A percentile compares a stretch with the other conserved stretches of the same genome.
Conservation (phyloP, 2,329 filamentous ascomycete species). For the Penicillium fuscoglaucum region DNA sequence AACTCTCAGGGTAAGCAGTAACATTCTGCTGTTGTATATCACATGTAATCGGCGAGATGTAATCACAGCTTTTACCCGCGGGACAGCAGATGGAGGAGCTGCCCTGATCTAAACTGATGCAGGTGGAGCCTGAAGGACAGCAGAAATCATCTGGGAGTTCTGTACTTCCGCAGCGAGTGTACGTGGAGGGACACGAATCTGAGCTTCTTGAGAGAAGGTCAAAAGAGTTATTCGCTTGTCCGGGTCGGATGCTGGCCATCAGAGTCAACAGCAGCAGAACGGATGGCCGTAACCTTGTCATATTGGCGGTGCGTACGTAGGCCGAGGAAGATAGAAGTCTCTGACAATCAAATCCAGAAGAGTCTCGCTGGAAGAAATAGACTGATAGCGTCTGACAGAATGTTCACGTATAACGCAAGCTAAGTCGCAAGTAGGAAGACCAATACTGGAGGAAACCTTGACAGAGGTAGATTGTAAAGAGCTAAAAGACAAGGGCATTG, state of each 20-base stretch:
- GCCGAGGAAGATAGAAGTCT: background rate
- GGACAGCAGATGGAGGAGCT: constrained; percentile 51
- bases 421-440: constrained; percentile 1
- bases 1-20: constrained; percentile 36
- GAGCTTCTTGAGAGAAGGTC: constrained; percentile 26
- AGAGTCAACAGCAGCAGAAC: constrained; percentile 28
- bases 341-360: background rate
- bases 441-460: constrained; percentile 1
- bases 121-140: constrained; percentile 43
- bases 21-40: constrained; percentile 46
- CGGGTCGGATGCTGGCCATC: constrained; percentile 25
- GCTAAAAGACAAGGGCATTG: constrained; percentile 16
- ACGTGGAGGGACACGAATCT: constrained; percentile 36
- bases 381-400: background rate
- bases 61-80: constrained; percentile 41
- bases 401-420: constrained; percentile 5
- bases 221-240: constrained; percentile 17
- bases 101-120: constrained; percentile 44
- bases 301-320: constrained; percentile 6
- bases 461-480: constrained; percentile 3
- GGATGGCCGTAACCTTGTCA: constrained; percentile 21
- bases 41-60: constrained; percentile 47
- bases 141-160: constrained; percentile 46
- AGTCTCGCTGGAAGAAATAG: background rate
- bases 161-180: constrained; percentile 37